Evolutionary conservation across 495 filamentous ascomycete genomes (phyloP), one percentile per base, ranked within the genome.

Genomic region (Alectoria sarmentosa): DNA sequence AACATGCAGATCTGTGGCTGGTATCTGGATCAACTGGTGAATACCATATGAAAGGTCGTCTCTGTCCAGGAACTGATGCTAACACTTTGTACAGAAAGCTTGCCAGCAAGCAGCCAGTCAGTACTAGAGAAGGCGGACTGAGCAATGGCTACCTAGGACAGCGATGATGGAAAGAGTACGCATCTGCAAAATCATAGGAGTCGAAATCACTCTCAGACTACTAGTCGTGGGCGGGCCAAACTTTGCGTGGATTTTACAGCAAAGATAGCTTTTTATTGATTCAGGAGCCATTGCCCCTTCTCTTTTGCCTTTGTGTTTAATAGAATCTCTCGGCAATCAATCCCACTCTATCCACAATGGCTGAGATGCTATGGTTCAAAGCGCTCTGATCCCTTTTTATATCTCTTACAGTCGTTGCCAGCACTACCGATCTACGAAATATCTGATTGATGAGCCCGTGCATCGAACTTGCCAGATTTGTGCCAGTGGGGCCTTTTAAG

Each of bases 1-100:
- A 88, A 94, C 75, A 86, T 98, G 88, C 87, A 89, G 75, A 96
- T 96, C 71, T 98, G 94, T 79, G 86, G 87, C 67, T 98, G 94
- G 94, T 98, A 98, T 75, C 76, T 98, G 70, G 93, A 98, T 76
- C 94, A 98, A 84, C 80, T 98, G 75, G 82, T 86, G 76, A 60
- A 75, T 76, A 65, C 64, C 30, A 54, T 38, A 46, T 58, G 10
- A 42, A 26, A 44, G 58, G 39, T 15, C 17, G 21, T 44, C 11
- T 56, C 41, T 59, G 49, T 65, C 58, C 67, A 66, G 15, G 52
- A 11, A 34, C 0, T 17, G 28, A 55, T 49, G 66, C 66, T 70
- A 60, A 76, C 63, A 30, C 61, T 46, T 42, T 38, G 41, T 67
- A 73, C 68, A 89, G 86, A 98, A 96, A 83, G 90, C 93, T 60